A percentile compares a stretch with the other conserved stretches of the same genome.
Evolutionary conservation across 2,329 filamentous ascomycete genomes (phyloP).

Genomic region (Talaromyces rugulosus): DNA sequence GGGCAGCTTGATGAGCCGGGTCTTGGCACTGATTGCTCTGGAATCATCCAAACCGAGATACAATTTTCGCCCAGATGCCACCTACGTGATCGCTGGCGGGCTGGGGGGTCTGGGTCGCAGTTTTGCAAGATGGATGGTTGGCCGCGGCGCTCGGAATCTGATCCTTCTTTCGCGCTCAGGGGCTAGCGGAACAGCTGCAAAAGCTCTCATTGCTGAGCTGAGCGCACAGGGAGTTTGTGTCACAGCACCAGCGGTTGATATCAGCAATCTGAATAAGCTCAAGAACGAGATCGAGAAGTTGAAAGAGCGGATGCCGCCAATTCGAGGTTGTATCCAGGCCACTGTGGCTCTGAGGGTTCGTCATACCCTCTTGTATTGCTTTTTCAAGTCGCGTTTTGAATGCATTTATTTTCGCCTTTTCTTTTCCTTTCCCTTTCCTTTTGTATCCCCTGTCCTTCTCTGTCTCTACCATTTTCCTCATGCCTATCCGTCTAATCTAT

Average conservation of each 20-base stretch:
- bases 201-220: neutral
- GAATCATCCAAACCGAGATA: neutral
- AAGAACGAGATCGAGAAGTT: neutral
- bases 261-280: slow-evolving; percentile 29
- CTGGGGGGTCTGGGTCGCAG: slow-evolving; percentile 21
- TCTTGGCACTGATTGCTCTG: no score
- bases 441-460: no score
- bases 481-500: slow-evolving; percentile 13
- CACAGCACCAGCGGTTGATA: slow-evolving; percentile 12
- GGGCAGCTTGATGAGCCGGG: no score
- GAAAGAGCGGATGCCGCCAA: slow-evolving; percentile 16
- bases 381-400: no score
- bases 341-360: slow-evolving; percentile 21
- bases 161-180: slow-evolving; percentile 22
- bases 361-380: neutral
- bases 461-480: no score
- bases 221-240: neutral
- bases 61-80: slow-evolving; percentile 15
- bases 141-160: slow-evolving; percentile 22
- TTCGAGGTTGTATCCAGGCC: slow-evolving; percentile 28
- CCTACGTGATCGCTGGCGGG: slow-evolving; percentile 9
- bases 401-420: no score
- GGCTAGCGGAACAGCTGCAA: neutral
- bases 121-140: slow-evolving; percentile 20
- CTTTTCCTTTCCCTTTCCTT: no score